Base-by-base conservation (phyloP, 108 stramenopile genomes). In the Mayamaea pseudoterrestris region DNA sequence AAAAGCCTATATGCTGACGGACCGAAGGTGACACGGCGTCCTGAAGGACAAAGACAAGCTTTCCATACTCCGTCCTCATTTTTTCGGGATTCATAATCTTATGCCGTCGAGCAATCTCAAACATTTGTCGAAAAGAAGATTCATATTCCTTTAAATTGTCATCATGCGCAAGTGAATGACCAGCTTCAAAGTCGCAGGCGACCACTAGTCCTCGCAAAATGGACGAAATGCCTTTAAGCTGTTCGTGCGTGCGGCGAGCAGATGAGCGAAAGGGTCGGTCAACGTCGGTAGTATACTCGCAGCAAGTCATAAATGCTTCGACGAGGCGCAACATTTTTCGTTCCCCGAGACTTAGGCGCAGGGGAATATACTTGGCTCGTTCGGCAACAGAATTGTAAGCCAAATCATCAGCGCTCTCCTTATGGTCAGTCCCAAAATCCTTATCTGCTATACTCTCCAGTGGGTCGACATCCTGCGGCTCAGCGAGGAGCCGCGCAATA, bases 1-100 rank as follows among this genome's bases (percentile, higher is more conserved):
- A 58, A 58, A 68, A 71, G 12, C 41, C 60, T 12, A 67, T 25
- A 44, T 61, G 52, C 6, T 55, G 58, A 40, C 20, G 21, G 1
- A 69, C 32, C 27, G 60, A 49, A 7, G 59, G 58, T 34, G 52
- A 57, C 2, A 66, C 63, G n/a, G 80, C 73, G 45, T 87, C 86
- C 60, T 80, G 78, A 48, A 88, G 36, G 25, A 88, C 47, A 51
- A 74, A 83, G 23, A 78, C 60, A 47, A 88, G 64, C 62, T 83
- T 83, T 22, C 81, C 86, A 47, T 88, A 88, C 35, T 78, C 79
- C 13, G 70, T 73, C 13, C 86, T 50, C 78, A 88, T 78, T 44
- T 81, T 80, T 58, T 88, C 81, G n/a, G 86, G 86, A 58, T 88
- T 88, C 78, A 80, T 80, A 35, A 88, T 78, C 53, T 88, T 88